Conservation (phyloP, 441 rosid species). For the Breynia disticha region DNA sequence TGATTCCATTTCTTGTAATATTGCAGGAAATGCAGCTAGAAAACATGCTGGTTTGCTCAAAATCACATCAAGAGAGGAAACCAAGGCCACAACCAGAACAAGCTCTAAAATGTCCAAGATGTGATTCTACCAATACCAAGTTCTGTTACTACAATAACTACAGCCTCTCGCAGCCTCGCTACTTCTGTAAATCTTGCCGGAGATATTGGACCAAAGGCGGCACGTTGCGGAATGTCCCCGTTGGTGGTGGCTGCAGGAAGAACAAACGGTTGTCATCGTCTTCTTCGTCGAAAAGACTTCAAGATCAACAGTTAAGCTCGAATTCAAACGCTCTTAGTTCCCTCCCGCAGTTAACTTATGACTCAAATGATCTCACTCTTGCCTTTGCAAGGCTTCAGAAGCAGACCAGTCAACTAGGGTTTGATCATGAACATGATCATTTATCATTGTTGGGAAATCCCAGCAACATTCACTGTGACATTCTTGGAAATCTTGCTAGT, state of each 20-base stretch:
- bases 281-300: slow-evolving; percentile 30
- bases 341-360: slow-evolving; percentile 37
- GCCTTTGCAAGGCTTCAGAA: slow-evolving; percentile 64
- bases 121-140: slow-evolving; percentile 87
- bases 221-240: slow-evolving; percentile 78
- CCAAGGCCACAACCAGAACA: slow-evolving; percentile 67
- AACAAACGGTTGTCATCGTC: slow-evolving; percentile 57
- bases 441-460: slow-evolving; percentile 33
- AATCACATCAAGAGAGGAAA: slow-evolving; percentile 41
- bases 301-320: slow-evolving; percentile 25
- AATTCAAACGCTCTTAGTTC: slow-evolving; percentile 16
- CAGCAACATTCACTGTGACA: slow-evolving; percentile 17
- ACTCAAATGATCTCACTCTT: slow-evolving; percentile 48
- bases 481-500: slow-evolving; percentile 30
- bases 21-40: slow-evolving; percentile 49
- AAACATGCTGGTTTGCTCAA: slow-evolving; percentile 40
- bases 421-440: slow-evolving; percentile 32
- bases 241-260: slow-evolving; percentile 85
- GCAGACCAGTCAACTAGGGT: slow-evolving; percentile 35
- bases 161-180: slow-evolving; percentile 86
- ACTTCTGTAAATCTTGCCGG: slow-evolving; percentile 87
- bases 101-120: slow-evolving; percentile 69
- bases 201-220: slow-evolving; percentile 97
- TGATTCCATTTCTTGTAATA: too few relatives aligned
- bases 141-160: slow-evolving; percentile 96